phyloP scores from a whole-genome alignment of 306 rosid species.

The Corylus heterophylla region DNA sequence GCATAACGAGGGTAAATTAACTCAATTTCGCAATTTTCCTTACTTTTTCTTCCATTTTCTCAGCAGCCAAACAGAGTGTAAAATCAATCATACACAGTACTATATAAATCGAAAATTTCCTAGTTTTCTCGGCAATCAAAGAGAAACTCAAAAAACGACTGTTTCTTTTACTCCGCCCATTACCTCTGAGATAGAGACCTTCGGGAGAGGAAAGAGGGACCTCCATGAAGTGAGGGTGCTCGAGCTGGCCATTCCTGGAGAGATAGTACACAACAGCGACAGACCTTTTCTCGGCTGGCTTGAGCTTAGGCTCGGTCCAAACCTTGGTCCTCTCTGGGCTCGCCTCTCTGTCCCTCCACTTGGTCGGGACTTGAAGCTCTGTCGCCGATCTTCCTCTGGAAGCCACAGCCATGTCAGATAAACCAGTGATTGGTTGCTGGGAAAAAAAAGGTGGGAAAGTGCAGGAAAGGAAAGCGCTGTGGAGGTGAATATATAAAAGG shows the following conservation, averaged over 20 bases:
- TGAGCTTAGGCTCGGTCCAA: conserved; percentile 71
- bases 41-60: neutral
- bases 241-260: conserved; percentile 84
- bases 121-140: neutral
- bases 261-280: conserved; percentile 90
- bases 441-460: conserved; percentile 2
- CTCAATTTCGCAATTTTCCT: neutral
- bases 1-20: neutral
- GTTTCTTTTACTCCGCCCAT: neutral
- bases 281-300: conserved; percentile 34
- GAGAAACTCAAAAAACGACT: neutral
- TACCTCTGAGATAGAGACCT: conserved; percentile 89
- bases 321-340: conserved; percentile 80
- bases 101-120: too few relatives aligned
- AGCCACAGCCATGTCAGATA: conserved; percentile 54
- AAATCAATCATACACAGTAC: neutral
- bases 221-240: conserved; percentile 98
- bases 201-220: conserved; percentile 84
- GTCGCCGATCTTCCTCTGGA: conserved; percentile 39
- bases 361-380: conserved; percentile 65
- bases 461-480: conserved; percentile 11
- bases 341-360: conserved; percentile 59
- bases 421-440: conserved; percentile 2
- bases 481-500: conserved; percentile 6
- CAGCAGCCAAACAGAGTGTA: neutral